phyloP scores from a whole-genome alignment of 1,284 basidiomycete species.

The Leccinum griseonigrum region DNA sequence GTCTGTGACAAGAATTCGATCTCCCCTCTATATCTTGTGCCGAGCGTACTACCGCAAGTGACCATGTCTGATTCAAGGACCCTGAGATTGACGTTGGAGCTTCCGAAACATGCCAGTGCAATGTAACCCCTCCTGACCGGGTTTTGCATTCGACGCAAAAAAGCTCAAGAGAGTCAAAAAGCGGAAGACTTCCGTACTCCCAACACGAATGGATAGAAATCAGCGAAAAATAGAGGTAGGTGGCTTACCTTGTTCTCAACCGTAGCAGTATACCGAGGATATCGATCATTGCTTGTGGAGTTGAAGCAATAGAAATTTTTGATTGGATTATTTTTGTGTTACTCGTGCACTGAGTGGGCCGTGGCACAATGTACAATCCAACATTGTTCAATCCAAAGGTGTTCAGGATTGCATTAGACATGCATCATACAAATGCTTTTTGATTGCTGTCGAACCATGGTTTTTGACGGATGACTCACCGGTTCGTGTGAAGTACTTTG shows the following conservation, averaged over 20 bases:
- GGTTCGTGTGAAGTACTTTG: neutral
- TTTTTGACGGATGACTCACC: neutral
- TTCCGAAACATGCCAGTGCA: too few relatives aligned
- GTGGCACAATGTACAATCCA: neutral
- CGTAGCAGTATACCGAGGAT: neutral
- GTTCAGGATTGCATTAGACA: conserved; percentile 6
- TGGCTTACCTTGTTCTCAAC: neutral
- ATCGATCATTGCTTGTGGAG: too few relatives aligned
- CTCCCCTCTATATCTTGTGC: neutral
- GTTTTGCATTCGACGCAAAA: too few relatives aligned
- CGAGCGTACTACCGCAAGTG: neutral
- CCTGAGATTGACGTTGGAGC: too few relatives aligned
- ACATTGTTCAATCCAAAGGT: conserved; percentile 12
- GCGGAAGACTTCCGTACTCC: neutral
- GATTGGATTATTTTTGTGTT: neutral
- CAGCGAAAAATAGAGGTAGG: too few relatives aligned
- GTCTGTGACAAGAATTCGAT: neutral
- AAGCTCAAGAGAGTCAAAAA: neutral
- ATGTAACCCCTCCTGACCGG: too few relatives aligned
- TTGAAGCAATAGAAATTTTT: neutral
- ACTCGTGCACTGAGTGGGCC: neutral
- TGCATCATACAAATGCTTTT: neutral
- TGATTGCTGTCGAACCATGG: neutral
- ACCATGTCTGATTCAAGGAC: neutral
- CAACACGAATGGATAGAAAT: neutral